Base-by-base conservation (phyloP, 805 yeast species). In the Starmerella stigmatis region DNA sequence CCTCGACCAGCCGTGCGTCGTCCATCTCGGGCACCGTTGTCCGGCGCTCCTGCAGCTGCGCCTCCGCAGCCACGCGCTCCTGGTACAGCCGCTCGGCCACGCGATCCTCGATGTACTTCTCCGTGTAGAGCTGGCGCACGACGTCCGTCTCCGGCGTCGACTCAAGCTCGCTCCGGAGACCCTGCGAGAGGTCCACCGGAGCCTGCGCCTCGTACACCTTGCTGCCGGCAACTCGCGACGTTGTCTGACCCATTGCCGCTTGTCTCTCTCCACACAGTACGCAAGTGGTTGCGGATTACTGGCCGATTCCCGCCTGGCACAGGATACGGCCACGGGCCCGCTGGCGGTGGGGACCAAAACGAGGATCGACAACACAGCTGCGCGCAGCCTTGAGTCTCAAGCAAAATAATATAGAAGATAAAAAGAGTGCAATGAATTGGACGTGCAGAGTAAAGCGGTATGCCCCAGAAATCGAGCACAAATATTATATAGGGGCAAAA, bases 71-170 rank as follows among this genome's bases (percentile, higher is more conserved):
- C 19, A 44, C 44, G 43, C 57, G 58, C 19, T 61, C 53, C 47
- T 59, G 55, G 23, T 53, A 50, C 28, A 65, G 59, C 40, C 62
- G 60, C 47, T 56, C 55, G 11, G 62, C 46, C 8, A 65, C 66
- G 43, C 51, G 50, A 13, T 61, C 63, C 53, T 65, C 67, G 41
- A 65, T 57, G 45, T 57, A 51, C 47, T 58, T 57, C 16, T 60
- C 62, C 8, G 58, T 35, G 44, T 53, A 55, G 37, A 64, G 65
- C 19, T 55, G 43, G 33, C 69, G 64, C 17, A 66, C 59, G 47
- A 58, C 60, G 49, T 65, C 67, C 31, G 68, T 58, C 56, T 60
- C 60, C 20, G 62, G 51, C 21, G 54, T 36, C 32, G 60, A 50
- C 40, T 62, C 65, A 30, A 65, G 59, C 32, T 59, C 60, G 34